Percentiles rank a stretch among this genome's conserved stretches.
phyloP scores from a whole-genome alignment of 2,329 filamentous ascomycete genomes.

The Macrophomina pseudophaseolina region DNA sequence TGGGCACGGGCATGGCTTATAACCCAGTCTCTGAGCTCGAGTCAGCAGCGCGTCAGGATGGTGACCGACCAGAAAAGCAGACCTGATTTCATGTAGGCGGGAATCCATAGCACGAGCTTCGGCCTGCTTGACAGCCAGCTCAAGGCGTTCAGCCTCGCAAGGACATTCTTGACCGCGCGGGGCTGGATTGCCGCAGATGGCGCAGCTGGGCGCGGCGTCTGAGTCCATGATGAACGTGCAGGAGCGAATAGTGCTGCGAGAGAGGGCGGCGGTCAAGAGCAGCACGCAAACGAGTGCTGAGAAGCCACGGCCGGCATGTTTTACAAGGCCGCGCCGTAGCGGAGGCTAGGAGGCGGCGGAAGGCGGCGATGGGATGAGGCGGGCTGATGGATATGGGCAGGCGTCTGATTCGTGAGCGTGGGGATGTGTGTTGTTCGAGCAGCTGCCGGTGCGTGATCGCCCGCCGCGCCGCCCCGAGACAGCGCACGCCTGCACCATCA shows the following conservation, averaged over 20 bases:
- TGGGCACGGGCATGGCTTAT: slow-evolving; percentile 51
- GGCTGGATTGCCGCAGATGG: slow-evolving; percentile 44
- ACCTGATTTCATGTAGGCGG: slow-evolving; percentile 43
- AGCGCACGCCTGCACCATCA: slow-evolving; percentile 8
- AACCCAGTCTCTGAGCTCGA: slow-evolving; percentile 51
- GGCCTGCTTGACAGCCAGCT: slow-evolving; percentile 47
- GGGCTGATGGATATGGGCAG: slow-evolving; percentile 1
- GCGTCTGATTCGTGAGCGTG: slow-evolving; percentile 14
- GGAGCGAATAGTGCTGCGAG: background rate
- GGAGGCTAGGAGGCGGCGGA: slow-evolving; percentile 7
- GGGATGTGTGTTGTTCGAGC: slow-evolving; percentile 22
- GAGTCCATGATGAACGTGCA: slow-evolving; percentile 30
- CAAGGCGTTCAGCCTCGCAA: slow-evolving; percentile 46
- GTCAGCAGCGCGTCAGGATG: background rate
- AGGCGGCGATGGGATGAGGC: background rate
- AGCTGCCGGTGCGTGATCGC: slow-evolving; percentile 7
- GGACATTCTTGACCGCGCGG: slow-evolving; percentile 45
- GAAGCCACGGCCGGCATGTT: background rate
- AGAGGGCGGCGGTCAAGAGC: background rate
- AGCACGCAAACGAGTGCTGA: background rate
- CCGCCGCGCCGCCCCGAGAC: slow-evolving; percentile 9
- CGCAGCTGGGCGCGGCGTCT: slow-evolving; percentile 46
- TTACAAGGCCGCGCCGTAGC: background rate
- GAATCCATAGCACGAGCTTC: slow-evolving; percentile 46
- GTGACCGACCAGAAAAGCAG: background rate